These are phyloP conservation scores for Cystobasidium onofrii DNA, from an alignment of 768 basidiomycete species.

Conservation along the genomic window DNA sequence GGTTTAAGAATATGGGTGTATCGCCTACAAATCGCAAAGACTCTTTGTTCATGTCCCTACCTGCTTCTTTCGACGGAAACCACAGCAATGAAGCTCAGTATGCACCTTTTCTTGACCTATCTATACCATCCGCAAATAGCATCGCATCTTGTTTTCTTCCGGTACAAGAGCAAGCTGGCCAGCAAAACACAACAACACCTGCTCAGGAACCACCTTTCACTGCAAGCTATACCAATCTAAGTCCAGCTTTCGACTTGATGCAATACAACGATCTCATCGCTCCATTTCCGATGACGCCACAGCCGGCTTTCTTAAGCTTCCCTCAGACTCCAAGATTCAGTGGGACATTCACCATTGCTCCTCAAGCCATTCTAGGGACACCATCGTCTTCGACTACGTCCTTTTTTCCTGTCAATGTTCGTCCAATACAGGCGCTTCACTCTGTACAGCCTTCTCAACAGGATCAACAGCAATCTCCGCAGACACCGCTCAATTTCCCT, in stretches of 20 bases:
- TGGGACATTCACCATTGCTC: not conserved
- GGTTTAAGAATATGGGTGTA: not conserved
- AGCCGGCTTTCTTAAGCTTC: not conserved
- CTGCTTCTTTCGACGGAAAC: not conserved
- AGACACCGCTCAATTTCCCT: not conserved
- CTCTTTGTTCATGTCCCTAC: slow-evolving; percentile 1
- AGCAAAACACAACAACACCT: not conserved
- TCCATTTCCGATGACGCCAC: not conserved
- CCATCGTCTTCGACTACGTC: not conserved
- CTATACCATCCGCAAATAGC: not conserved
- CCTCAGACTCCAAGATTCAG: not conserved
- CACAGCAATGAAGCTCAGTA: not conserved
- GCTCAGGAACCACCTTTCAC: not conserved
- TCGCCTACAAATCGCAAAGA: slow-evolving; percentile 1
- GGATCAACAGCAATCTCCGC: not conserved
- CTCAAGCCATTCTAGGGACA: not conserved
- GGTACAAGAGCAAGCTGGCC: not conserved
- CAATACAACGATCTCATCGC: not conserved
- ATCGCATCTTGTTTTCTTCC: not conserved
- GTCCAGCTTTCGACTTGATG: not conserved
- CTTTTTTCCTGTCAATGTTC: not conserved
- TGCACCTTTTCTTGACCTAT: not conserved
- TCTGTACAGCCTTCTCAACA: not conserved
- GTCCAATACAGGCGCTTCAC: too few species aligned
- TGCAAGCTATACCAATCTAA: not conserved